A percentile compares a stretch with the other conserved stretches of the same genome.
Evolutionary conservation across 2,329 filamentous ascomycete species (phyloP).

Genomic region (Dactylellina parvicollis): DNA sequence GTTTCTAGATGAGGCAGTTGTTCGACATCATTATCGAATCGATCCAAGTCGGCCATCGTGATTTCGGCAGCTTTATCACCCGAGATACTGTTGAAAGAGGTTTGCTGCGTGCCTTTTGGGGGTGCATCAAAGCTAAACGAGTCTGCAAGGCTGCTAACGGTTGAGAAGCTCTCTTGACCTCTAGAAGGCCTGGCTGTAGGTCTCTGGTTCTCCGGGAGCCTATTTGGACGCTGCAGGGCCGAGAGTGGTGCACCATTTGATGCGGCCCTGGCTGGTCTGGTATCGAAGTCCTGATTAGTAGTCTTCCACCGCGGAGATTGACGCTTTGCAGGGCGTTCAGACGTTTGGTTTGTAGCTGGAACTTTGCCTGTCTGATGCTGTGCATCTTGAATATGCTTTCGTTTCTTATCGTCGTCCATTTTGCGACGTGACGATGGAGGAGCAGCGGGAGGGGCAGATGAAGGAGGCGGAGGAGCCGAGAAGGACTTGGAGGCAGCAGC

Average conservation of each 20-base stretch:
- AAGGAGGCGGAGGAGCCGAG: not conserved
- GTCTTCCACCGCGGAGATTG: constrained; percentile 9
- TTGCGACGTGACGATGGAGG: not conserved
- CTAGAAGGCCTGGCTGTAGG: not conserved
- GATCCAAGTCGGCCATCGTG: not conserved
- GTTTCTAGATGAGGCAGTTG: not conserved
- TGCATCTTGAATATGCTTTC: constrained; percentile 1
- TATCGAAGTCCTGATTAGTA: not conserved
- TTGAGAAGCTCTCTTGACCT: constrained; percentile 15
- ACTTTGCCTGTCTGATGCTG: not conserved
- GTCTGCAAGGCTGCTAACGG: not conserved
- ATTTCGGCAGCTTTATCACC: constrained; percentile 2
- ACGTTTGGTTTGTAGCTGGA: not conserved
- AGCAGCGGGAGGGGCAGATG: not conserved
- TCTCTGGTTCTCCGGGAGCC: not conserved
- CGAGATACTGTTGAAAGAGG: constrained; percentile 44
- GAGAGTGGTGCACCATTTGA: not conserved
- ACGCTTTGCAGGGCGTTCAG: constrained; percentile 26
- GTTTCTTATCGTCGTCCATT: constrained; percentile 23
- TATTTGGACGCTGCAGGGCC: not conserved
- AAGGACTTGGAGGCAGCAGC: constrained; percentile 2
- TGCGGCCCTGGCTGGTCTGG: not conserved
- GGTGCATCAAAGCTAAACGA: constrained; percentile 10
- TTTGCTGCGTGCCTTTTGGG: constrained; percentile 9
- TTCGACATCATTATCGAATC: constrained; percentile 4